Conservation (phyloP, 495 filamentous ascomycete genomes). For the Haplographium delicatum region DNA sequence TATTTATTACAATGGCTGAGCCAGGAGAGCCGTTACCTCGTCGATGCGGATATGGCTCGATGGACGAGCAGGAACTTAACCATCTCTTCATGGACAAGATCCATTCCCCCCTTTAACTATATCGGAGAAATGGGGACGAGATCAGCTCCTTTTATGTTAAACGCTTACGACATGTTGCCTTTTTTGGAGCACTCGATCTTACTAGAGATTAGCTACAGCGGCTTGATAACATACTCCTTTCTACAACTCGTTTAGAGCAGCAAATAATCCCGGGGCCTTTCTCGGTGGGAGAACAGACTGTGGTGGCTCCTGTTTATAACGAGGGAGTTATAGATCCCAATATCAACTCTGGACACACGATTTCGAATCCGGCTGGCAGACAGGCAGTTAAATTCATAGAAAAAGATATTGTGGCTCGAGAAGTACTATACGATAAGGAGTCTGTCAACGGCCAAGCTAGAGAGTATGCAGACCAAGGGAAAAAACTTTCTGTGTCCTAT, state of each 20-base stretch:
- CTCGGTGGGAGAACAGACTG: neutral
- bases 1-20: slow-evolving; percentile 6
- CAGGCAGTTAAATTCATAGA: slow-evolving; percentile 11
- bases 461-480: slow-evolving; percentile 13
- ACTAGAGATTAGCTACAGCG: neutral
- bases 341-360: neutral
- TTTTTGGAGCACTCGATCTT: slow-evolving; percentile 12
- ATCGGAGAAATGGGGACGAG: slow-evolving; percentile 9
- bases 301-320: neutral
- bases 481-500: neutral
- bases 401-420: slow-evolving; percentile 1
- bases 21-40: slow-evolving; percentile 3
- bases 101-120: slow-evolving; percentile 10
- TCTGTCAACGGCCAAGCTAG: slow-evolving; percentile 7
- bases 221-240: neutral
- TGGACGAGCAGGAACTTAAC: slow-evolving; percentile 11
- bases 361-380: neutral
- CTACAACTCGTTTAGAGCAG: neutral
- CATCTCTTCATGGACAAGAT: slow-evolving; percentile 18
- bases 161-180: slow-evolving; percentile 11
- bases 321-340: neutral
- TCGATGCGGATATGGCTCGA: slow-evolving; percentile 5
- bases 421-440: slow-evolving; percentile 10
- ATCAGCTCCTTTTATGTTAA: slow-evolving; percentile 22
- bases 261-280: neutral